Percentiles rank a stretch among this genome's conserved stretches.
Evolutionary conservation across 108 stramenopile genomes (phyloP).

Genomic region (Cafeteria roenbergensis): DNA sequence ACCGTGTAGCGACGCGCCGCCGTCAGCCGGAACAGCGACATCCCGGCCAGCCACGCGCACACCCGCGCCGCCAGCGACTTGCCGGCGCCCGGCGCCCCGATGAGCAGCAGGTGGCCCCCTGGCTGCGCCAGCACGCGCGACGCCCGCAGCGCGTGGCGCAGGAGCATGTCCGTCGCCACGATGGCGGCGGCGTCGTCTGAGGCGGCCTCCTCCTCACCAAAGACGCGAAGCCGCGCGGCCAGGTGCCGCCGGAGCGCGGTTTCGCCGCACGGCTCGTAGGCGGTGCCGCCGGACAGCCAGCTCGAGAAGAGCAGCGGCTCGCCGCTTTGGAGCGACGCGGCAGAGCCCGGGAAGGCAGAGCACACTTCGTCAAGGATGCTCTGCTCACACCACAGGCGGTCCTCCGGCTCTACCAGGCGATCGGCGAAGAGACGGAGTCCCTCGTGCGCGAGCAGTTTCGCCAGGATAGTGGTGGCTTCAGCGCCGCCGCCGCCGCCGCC

Average conservation of each 20-base stretch:
- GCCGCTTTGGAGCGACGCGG: conserved; percentile 56
- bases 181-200: conserved; percentile 50
- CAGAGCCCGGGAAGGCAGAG: conserved; percentile 36
- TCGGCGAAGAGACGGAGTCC: conserved; percentile 84
- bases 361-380: conserved; percentile 25
- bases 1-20: conserved; percentile 71
- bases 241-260: conserved; percentile 72
- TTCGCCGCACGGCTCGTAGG: conserved; percentile 60
- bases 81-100: conserved; percentile 89
- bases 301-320: conserved; percentile 69
- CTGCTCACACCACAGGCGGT: conserved; percentile 70
- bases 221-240: conserved; percentile 67
- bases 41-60: conserved; percentile 93
- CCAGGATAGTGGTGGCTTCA: too few relatives aligned
- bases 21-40: conserved; percentile 85
- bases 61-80: conserved; percentile 69
- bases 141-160: conserved; percentile 45
- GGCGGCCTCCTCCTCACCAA: conserved; percentile 94
- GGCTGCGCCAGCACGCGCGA: conserved; percentile 48
- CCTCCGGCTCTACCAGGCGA: conserved; percentile 70
- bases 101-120: conserved; percentile 57
- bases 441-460: conserved; percentile 92
- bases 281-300: conserved; percentile 68
- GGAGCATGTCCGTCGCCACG: conserved; percentile 71
- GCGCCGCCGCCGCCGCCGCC: too few relatives aligned